Conservation (phyloP, 176 grass and related monocot genomes). For the Saccharum spontaneum region DNA sequence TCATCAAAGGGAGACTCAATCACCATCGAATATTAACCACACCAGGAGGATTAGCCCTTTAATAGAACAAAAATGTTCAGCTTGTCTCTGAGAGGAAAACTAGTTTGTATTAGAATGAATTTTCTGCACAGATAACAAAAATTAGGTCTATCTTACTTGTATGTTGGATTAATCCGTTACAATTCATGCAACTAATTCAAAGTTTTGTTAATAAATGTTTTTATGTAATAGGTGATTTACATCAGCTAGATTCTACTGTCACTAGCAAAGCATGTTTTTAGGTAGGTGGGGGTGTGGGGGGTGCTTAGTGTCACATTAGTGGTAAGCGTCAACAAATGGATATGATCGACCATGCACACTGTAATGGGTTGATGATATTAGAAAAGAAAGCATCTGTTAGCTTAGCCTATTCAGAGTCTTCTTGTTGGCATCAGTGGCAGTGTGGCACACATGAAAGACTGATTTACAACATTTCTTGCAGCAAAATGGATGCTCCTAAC, state of each 20-base stretch:
- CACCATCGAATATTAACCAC: slow-evolving; percentile 26
- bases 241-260: neutral
- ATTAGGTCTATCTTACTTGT: neutral
- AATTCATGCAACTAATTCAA: neutral
- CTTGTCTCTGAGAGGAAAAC: neutral
- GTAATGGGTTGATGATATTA: neutral
- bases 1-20: neutral
- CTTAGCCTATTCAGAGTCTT: neutral
- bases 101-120: neutral
- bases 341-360: neutral
- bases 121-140: neutral
- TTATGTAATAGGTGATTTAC: neutral
- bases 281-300: neutral
- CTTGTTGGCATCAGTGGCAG: neutral
- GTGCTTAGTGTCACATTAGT: too few species aligned
- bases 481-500: neutral
- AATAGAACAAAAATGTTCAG: neutral
- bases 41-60: neutral
- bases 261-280: neutral
- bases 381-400: neutral
- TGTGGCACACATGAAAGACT: neutral
- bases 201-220: neutral
- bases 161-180: neutral
- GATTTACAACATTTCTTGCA: neutral
- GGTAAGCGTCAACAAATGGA: neutral